These are phyloP conservation scores for Thelonectria blattea DNA, from an alignment of 2,329 filamentous ascomycete genomes.

Conservation along the genomic window DNA sequence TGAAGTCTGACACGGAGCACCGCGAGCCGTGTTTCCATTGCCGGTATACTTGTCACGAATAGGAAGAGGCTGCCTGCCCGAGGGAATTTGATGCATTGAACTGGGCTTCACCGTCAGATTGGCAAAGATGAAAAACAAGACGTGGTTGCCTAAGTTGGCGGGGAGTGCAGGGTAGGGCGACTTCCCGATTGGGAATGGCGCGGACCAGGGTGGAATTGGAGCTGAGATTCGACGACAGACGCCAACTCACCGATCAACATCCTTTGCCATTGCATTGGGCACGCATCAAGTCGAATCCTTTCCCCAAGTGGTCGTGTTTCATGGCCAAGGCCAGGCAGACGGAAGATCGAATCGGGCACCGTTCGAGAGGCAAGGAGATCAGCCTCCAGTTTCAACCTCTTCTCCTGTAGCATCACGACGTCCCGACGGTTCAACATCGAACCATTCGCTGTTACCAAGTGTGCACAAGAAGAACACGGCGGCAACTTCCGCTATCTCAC, in stretches of 20 bases:
- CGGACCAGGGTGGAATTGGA: conserved; percentile 3
- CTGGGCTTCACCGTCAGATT: conserved; percentile 24
- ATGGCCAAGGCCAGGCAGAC: neutral
- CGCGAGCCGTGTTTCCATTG: too few relatives aligned
- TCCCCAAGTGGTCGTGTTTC: neutral
- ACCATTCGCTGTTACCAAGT: neutral
- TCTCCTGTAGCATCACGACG: neutral
- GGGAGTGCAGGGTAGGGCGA: conserved; percentile 17
- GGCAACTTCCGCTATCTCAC: neutral
- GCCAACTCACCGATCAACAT: neutral
- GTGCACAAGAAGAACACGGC: neutral
- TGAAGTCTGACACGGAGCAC: too few relatives aligned
- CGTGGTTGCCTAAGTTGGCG: conserved; percentile 17
- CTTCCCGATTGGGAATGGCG: conserved; percentile 1
- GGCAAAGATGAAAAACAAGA: conserved; percentile 6
- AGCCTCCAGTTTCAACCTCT: neutral
- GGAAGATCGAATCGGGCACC: conserved; percentile 18
- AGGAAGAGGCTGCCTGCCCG: neutral
- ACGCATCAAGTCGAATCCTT: neutral
- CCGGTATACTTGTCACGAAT: neutral
- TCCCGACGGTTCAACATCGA: neutral
- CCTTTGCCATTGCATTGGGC: neutral
- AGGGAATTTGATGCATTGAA: conserved; percentile 2
- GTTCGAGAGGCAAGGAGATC: conserved; percentile 16
- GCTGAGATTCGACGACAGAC: conserved; percentile 4